These are phyloP conservation scores for Corynespora cassiicola DNA, from an alignment of 2,329 filamentous ascomycete species.

Conservation along the genomic window DNA sequence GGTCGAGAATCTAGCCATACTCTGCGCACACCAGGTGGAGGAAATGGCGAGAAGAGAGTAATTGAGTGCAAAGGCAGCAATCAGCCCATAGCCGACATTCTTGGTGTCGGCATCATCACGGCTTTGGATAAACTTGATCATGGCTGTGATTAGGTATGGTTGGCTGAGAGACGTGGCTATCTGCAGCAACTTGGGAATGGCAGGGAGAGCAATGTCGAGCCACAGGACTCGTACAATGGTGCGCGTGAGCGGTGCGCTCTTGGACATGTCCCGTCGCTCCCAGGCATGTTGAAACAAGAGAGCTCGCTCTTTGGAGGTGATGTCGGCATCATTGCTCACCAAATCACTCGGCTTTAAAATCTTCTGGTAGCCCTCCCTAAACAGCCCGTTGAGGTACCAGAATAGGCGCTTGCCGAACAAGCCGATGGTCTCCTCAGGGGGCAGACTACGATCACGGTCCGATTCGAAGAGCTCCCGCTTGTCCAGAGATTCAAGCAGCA, in stretches of 20 bases:
- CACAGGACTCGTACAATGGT: slow-evolving; percentile 23
- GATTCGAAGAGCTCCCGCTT: slow-evolving; percentile 29
- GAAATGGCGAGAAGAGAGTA: slow-evolving; percentile 27
- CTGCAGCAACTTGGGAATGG: slow-evolving; percentile 25
- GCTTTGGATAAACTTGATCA: slow-evolving; percentile 25
- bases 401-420: slow-evolving; percentile 45
- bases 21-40: slow-evolving; percentile 30
- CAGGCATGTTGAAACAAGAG: slow-evolving; percentile 21
- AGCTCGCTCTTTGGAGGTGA: slow-evolving; percentile 22
- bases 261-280: slow-evolving; percentile 13
- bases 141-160: slow-evolving; percentile 30
- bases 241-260: slow-evolving; percentile 13
- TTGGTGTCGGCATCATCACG: slow-evolving; percentile 5
- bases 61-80: slow-evolving; percentile 29
- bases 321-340: slow-evolving; percentile 29
- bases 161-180: slow-evolving; percentile 26
- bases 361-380: slow-evolving; percentile 30
- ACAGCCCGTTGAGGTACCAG: slow-evolving; percentile 45
- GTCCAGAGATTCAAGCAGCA: slow-evolving; percentile 33
- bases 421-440: slow-evolving; percentile 46
- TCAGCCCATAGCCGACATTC: slow-evolving; percentile 30
- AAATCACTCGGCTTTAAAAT: slow-evolving; percentile 30
- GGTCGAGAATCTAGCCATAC: slow-evolving; percentile 23
- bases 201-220: slow-evolving; percentile 24
- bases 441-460: slow-evolving; percentile 19